Conservation (phyloP, 441 rosid genomes). For the Bruguiera hainesii region DNA sequence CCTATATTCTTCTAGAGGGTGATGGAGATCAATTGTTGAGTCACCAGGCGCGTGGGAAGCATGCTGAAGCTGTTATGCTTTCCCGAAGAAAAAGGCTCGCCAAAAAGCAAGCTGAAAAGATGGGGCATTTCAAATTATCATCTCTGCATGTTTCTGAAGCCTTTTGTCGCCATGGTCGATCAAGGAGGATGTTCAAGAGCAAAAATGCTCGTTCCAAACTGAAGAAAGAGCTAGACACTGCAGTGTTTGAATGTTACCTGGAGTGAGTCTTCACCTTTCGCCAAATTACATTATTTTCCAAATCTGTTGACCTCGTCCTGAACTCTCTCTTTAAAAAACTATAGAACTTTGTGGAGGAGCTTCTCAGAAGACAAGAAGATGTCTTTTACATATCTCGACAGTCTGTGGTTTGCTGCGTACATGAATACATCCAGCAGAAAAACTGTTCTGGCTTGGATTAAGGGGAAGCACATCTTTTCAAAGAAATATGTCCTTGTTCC, state of each 20-base stretch:
- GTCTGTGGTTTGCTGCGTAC: slow-evolving; percentile 66
- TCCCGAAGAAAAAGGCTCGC: too few relatives aligned
- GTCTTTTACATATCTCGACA: slow-evolving; percentile 50
- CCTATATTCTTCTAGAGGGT: too few relatives aligned
- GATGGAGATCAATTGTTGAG: too few relatives aligned
- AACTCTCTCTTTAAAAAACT: slow-evolving; percentile 13
- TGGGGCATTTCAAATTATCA: too few relatives aligned
- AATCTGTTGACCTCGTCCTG: background rate
- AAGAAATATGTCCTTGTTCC: slow-evolving; percentile 76
- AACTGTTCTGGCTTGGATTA: slow-evolving; percentile 55
- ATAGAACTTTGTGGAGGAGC: slow-evolving; percentile 52
- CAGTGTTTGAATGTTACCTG: slow-evolving; percentile 14
- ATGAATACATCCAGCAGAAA: slow-evolving; percentile 32
- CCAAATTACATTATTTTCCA: background rate
- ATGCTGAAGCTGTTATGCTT: too few relatives aligned
- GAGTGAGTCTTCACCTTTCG: slow-evolving; percentile 10
- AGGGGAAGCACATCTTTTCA: slow-evolving; percentile 51
- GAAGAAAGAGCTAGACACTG: slow-evolving; percentile 7
- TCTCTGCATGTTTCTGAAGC: too few relatives aligned
- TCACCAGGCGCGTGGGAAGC: too few relatives aligned
- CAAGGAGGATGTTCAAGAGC: slow-evolving; percentile 3
- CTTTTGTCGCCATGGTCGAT: background rate
- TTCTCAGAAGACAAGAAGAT: slow-evolving; percentile 43
- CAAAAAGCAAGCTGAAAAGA: too few relatives aligned
- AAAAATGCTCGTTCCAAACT: slow-evolving; percentile 11